Evolutionary conservation across 2,329 filamentous ascomycete genomes (phyloP), one percentile per base, ranked within the genome.

Genomic region (Sporothrix pseudoabietina): DNA sequence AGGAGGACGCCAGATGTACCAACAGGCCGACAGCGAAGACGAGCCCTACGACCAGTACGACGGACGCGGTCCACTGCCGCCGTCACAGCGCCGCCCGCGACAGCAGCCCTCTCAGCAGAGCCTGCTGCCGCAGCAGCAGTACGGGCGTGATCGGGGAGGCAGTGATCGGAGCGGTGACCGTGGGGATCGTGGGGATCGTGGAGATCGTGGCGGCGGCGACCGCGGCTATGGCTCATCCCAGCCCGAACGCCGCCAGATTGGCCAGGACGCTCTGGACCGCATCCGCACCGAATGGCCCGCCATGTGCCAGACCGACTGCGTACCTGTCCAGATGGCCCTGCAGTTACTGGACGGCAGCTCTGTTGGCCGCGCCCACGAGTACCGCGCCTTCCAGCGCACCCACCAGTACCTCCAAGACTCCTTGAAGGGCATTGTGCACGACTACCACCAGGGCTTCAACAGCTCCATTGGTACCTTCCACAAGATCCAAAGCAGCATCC

Each of bases 381-480:
- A 97, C 81, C 88, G 87, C 75, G 91, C 93, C 77, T 99, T 99
- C 80, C 87, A 92, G 79, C 86, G 91, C 77, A 94, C 93, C 65
- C 93, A 98, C 81, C 86, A 90, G 76, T 93, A 96, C 80, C 88
- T 99, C n/a, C 94, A 99, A 80, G 91, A 92, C 78, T 94, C 95
- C 10, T 86, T 99, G 73, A 98, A 97, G 82, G 90, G 91, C 47
- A 97, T 99, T 78, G 96, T 99, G 35, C 97, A 99, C 81, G 95
- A 99, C 83, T 95, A 99, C 80, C 95, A 99, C 80, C 96, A 99
- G 82, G 97, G 96, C 65, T 99, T 99, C 87, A 99, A 98, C 83
- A 97, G 94, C 82, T 98, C 95, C 69, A 98, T 99, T 76, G 96
- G 95, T 81, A 98, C 95, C 26, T 99, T 98, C 80, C 97, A 99